phyloP scores from a whole-genome alignment of 176 grass and related monocot genomes.

The Oryza nivara region DNA sequence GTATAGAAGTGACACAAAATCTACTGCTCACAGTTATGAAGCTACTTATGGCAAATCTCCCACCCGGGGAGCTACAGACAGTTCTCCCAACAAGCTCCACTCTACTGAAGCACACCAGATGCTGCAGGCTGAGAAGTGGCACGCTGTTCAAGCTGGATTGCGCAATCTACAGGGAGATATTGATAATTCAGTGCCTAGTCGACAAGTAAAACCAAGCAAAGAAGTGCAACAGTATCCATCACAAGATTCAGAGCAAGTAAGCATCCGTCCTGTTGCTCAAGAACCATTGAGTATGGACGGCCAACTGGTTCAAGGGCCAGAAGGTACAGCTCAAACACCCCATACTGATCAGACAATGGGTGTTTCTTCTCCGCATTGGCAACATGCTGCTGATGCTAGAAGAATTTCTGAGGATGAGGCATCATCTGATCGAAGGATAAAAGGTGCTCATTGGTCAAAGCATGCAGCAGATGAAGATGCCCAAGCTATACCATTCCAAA shows the following conservation, averaged over 20 bases:
- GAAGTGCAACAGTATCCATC: slow-evolving; percentile 13
- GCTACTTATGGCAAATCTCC: neutral
- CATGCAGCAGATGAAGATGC: slow-evolving; percentile 13
- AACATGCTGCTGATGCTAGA: slow-evolving; percentile 12
- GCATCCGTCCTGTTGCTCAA: slow-evolving; percentile 27
- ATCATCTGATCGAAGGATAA: slow-evolving; percentile 22
- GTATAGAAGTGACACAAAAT: slow-evolving; percentile 18
- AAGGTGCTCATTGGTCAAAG: neutral
- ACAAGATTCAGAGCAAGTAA: slow-evolving; percentile 47
- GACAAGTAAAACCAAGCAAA: slow-evolving; percentile 35
- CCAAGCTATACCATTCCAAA: slow-evolving; percentile 3
- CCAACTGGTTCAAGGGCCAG: slow-evolving; percentile 22
- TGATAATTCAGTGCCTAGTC: slow-evolving; percentile 26
- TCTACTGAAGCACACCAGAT: neutral
- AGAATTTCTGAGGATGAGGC: slow-evolving; percentile 17
- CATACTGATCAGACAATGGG: slow-evolving; percentile 32
- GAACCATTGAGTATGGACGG: slow-evolving; percentile 31
- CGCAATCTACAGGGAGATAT: slow-evolving; percentile 28
- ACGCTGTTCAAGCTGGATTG: slow-evolving; percentile 29
- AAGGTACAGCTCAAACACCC: slow-evolving; percentile 13
- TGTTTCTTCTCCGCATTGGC: slow-evolving; percentile 28
- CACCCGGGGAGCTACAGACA: slow-evolving; percentile 11
- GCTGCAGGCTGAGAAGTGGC: slow-evolving; percentile 29
- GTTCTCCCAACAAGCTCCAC: slow-evolving; percentile 9
- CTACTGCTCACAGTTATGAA: neutral